These are phyloP conservation scores for Fremontodendron californicum DNA, from an alignment of 345 rosid genomes.

Conservation along the genomic window DNA sequence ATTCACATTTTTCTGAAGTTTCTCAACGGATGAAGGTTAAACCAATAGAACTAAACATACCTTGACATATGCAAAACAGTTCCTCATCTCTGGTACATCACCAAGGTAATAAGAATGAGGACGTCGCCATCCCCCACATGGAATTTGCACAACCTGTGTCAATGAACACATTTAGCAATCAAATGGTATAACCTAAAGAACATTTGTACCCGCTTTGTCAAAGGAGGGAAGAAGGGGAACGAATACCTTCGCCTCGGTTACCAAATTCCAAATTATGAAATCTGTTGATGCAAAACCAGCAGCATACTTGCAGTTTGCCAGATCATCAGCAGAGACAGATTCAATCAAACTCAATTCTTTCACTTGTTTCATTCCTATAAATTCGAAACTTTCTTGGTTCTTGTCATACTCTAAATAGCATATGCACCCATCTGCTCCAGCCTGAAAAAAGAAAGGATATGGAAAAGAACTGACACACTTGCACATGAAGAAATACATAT, in stretches of 20 bases:
- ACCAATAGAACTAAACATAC: conserved; percentile 34
- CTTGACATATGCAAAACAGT: conserved; percentile 92
- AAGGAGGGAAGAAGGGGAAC: conserved; percentile 12
- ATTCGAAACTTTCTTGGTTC: conserved; percentile 53
- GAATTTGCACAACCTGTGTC: conserved; percentile 75
- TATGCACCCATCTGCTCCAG: conserved; percentile 97
- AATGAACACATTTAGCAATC: conserved; percentile 28
- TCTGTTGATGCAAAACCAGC: conserved; percentile 90
- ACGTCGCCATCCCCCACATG: conserved; percentile 99
- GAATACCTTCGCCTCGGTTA: conserved; percentile 67
- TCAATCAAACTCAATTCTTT: conserved; percentile 82
- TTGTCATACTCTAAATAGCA: conserved; percentile 74
- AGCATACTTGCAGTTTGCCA: conserved; percentile 55
- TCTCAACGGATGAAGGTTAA: neutral
- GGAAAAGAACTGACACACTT: conserved; percentile 11
- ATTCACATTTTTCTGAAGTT: neutral
- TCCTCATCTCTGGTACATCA: conserved; percentile 58
- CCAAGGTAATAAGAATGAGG: conserved; percentile 88
- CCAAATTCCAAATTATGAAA: conserved; percentile 79
- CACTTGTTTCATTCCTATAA: conserved; percentile 88
- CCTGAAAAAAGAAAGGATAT: conserved; percentile 43
- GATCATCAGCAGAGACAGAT: conserved; percentile 47
- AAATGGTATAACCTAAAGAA: conserved; percentile 9
- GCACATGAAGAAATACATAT: conserved; percentile 3
- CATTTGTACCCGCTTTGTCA: neutral